Base-by-base conservation (phyloP, 2,329 filamentous ascomycete genomes). In the Bipolaris zeicola region DNA sequence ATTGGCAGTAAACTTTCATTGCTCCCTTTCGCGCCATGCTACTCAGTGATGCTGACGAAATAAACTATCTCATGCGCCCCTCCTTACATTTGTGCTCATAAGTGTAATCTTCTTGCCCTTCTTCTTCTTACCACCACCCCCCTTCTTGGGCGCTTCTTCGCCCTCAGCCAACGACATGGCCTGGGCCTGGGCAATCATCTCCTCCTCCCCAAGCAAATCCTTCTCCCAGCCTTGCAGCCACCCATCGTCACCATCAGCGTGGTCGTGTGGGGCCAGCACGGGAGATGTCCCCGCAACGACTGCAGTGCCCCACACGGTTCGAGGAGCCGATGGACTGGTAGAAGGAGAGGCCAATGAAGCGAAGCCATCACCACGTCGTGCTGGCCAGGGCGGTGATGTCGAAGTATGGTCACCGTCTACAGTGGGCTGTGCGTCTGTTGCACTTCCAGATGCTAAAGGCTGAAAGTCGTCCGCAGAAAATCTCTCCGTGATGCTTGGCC, bases 281-380 rank as follows among this genome's bases (percentile, higher is more conserved):
- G 87, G 86, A 3, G 86, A 87, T 0, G 78, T 78, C 0, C 86
- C 59, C 24, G 80, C 70, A 2, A 96, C 79, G 0, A 84, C 86
- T 3, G 85, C 82, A 0, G 94, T 98, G n/a, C 94, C 94, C 94
- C 94, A 98, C 0, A 98, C 91, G 0, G 94, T 98, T 60, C 87
- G 87, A 38, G 85, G 81, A 0, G 87, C 85, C 6, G 86, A 88
- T 0, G 93, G 92, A 60, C 90, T 96, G 1, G 90, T 93, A 3
- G 91, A 93, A 64, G 93, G 87, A 1, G 88, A 89, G 0, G 90
- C 89, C 20, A 96, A 78, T 2, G 86, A 85, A 33, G 84, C 83
- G 66, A 91, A 92, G 14, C 73, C 73, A 42, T 76, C 67, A 37
- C 84, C 83, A 0, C 85, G 84, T 8, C 86, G 83, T 4, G 84